Evolutionary conservation across 805 yeast genomes (phyloP), one percentile per base, ranked within the genome.

Genomic region (Lipomyces sp.): DNA sequence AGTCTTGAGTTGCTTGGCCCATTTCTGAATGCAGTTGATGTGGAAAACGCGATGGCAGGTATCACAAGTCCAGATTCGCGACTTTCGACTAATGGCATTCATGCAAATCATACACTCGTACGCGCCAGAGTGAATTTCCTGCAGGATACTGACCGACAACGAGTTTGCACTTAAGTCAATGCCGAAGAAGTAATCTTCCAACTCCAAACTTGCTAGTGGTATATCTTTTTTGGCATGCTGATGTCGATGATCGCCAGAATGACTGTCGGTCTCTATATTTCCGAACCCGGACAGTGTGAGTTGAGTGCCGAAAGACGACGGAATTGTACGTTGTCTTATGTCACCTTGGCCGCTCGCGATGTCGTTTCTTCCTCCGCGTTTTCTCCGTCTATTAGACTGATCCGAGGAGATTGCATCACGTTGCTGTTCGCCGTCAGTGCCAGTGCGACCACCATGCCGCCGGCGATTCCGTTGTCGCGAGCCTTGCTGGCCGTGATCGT

Each of bases 51-150:
- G 81, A 74, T 79, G 89, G 75, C 99, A 94, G 34, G 82, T 80
- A 6, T 78, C 76, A 76, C 99, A 94, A 5, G 92, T 84, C 95
- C 97, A 95, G 62, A 92, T 81, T 57, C 82, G 79, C 30, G 92
- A 86, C 11, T 80, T 78, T 3, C 85, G 81, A 60, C 87, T 90
- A 66, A 94, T 83, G 69, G 91, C 94, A 48, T 90, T 87, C 0
- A 97, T 90, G 77, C 99, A 94, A 11, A 94, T 91, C 76, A 94
- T 81, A 78, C 99, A 94, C 1, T 86, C 83, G 74, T 94, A 68
- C 3, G 57, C 64, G 33, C 67, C 70, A 10, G 59, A 33, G 39
- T 65, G 62, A 11, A 68, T 66, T 6, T 66, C 71, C 48, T 62
- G 59, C 2, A 68, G 59, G 53, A 68, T 65, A 29, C 53, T 58